phyloP scores from a whole-genome alignment of 2,329 filamentous ascomycete genomes.

The Phoma herbarum region DNA sequence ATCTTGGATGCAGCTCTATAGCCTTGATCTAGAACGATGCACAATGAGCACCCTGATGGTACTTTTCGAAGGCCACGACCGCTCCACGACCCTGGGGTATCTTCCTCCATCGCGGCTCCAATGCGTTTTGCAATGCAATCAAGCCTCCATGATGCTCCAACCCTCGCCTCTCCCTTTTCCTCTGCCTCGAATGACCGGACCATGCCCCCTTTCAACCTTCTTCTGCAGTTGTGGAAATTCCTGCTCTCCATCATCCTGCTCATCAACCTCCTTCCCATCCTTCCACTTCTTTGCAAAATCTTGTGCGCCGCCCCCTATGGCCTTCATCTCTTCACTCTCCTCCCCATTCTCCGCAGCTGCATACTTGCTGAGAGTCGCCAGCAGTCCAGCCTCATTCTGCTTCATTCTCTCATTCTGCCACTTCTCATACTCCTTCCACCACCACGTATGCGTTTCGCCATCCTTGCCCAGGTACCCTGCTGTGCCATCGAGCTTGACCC shows the following conservation, averaged over 20 bases:
- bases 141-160: slow-evolving; percentile 34
- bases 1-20: not conserved
- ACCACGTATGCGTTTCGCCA: slow-evolving; percentile 62
- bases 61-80: not conserved
- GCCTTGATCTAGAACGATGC: not conserved
- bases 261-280: slow-evolving; percentile 17
- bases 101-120: not conserved
- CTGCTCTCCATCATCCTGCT: not conserved
- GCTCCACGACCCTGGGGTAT: not conserved
- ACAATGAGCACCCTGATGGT: slow-evolving; percentile 4
- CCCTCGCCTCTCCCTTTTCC: slow-evolving; percentile 25
- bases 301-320: slow-evolving; percentile 43
- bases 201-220: slow-evolving; percentile 41
- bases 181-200: slow-evolving; percentile 33
- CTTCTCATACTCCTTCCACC: slow-evolving; percentile 58
- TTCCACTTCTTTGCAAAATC: slow-evolving; percentile 45
- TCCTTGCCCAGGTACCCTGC: slow-evolving; percentile 62
- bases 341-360: slow-evolving; percentile 34
- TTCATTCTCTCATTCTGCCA: slow-evolving; percentile 50
- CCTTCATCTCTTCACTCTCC: slow-evolving; percentile 41
- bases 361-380: slow-evolving; percentile 33
- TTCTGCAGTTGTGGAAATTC: slow-evolving; percentile 16
- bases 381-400: slow-evolving; percentile 30
- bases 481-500: slow-evolving; percentile 52
- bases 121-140: not conserved